These are phyloP conservation scores for Tuber calosporum DNA, from an alignment of 495 filamentous ascomycete genomes.

Conservation along the genomic window DNA sequence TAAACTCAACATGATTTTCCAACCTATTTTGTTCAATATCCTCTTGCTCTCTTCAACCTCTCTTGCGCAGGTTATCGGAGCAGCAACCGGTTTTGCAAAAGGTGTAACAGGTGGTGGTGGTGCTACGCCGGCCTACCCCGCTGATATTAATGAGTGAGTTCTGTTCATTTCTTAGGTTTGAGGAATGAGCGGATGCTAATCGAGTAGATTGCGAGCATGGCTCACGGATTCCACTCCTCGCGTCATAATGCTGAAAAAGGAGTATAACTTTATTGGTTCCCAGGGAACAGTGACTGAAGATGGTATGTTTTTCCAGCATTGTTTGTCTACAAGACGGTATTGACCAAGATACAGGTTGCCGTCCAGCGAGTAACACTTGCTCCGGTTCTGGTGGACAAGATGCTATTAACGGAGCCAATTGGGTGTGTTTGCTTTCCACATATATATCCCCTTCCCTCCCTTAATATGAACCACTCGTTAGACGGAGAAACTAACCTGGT, in stretches of 20 bases:
- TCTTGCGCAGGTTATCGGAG: slow-evolving; percentile 42
- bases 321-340: background rate
- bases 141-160: slow-evolving; percentile 42
- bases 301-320: slow-evolving; percentile 9
- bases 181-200: background rate
- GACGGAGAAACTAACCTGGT: background rate
- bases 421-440: slow-evolving; percentile 7
- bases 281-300: slow-evolving; percentile 45
- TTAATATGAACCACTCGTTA: background rate
- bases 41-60: background rate
- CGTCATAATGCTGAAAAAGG: slow-evolving; percentile 49
- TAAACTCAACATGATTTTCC: background rate
- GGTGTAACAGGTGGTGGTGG: slow-evolving; percentile 50
- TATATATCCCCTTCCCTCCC: background rate
- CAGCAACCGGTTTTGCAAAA: slow-evolving; percentile 48
- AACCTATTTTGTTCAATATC: background rate
- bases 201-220: slow-evolving; percentile 37
- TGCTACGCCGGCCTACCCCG: slow-evolving; percentile 47
- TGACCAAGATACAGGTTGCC: slow-evolving; percentile 24
- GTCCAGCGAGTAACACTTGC: slow-evolving; percentile 45
- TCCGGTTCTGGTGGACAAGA: slow-evolving; percentile 40
- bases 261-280: slow-evolving; percentile 47
- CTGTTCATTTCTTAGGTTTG: background rate
- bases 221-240: slow-evolving; percentile 46
- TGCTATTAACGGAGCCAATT: slow-evolving; percentile 47